Percentiles rank a stretch among this genome's conserved stretches.
phyloP scores from a whole-genome alignment of 352 stramenopile species.

The Globisporangium canariense region DNA sequence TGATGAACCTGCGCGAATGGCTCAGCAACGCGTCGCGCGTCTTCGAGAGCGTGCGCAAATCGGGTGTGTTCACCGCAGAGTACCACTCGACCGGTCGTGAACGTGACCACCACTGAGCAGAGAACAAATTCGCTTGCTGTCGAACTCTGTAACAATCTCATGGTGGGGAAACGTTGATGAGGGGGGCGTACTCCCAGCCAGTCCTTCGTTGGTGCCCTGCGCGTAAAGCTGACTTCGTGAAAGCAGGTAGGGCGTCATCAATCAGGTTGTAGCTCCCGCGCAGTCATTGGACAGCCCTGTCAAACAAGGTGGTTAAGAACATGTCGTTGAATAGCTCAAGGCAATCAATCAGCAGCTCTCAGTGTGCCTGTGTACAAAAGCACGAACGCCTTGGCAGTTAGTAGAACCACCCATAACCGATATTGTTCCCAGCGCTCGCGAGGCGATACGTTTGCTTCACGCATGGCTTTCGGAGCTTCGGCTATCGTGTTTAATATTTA shows the following conservation, averaged over 20 bases:
- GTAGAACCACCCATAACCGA: background rate
- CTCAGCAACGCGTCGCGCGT: slow-evolving; percentile 64
- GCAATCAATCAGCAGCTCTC: too few relatives aligned
- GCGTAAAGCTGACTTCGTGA: too few relatives aligned
- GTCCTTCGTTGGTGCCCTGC: too few relatives aligned
- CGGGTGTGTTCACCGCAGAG: slow-evolving; percentile 50
- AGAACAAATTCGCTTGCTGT: background rate
- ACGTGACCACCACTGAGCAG: slow-evolving; percentile 38
- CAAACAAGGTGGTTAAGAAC: too few relatives aligned
- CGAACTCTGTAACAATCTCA: too few relatives aligned
- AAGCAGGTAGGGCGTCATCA: too few relatives aligned
- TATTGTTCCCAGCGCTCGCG: background rate
- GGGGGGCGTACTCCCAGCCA: too few relatives aligned
- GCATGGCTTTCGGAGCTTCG: background rate
- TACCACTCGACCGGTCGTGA: slow-evolving; percentile 32
- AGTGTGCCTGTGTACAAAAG: background rate
- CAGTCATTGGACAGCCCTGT: too few relatives aligned
- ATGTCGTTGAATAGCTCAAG: too few relatives aligned
- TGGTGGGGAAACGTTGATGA: background rate
- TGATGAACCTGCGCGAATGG: slow-evolving; percentile 71
- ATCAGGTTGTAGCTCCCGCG: too few relatives aligned
- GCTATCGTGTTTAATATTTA: background rate
- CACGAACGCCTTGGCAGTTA: background rate
- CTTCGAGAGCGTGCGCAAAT: slow-evolving; percentile 69
- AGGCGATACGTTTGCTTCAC: background rate